These are phyloP conservation scores for Soucietia sequanensis DNA, from an alignment of 805 yeast genomes.

Conservation along the genomic window DNA sequence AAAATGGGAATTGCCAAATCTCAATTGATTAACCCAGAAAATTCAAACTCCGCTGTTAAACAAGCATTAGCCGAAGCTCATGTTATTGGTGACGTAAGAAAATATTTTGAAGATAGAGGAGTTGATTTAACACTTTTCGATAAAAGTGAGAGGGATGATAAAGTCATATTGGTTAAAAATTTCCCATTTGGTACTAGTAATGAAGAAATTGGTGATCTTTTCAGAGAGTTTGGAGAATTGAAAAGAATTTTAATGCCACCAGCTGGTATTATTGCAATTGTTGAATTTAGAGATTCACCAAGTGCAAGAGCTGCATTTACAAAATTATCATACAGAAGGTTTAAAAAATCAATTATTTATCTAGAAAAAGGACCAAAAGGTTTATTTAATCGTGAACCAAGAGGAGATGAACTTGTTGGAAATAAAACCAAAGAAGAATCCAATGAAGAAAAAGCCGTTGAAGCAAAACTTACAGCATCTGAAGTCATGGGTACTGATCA, in stretches of 20 bases:
- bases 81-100: conserved; percentile 86
- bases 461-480: conserved; percentile 43
- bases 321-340: conserved; percentile 81
- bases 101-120: conserved; percentile 80
- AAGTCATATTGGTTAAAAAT: conserved; percentile 79
- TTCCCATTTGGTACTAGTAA: conserved; percentile 84
- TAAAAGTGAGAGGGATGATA: conserved; percentile 72
- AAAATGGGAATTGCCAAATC: conserved; percentile 81
- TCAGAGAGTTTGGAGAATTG: conserved; percentile 75
- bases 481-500: conserved; percentile 41
- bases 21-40: conserved; percentile 83
- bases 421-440: conserved; percentile 17
- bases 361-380: conserved; percentile 92
- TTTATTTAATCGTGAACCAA: conserved; percentile 64
- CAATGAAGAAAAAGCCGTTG: conserved; percentile 38
- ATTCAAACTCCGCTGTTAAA: conserved; percentile 84
- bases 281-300: conserved; percentile 81
- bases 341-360: conserved; percentile 83
- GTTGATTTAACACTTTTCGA: conserved; percentile 76
- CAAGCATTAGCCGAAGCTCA: conserved; percentile 98
- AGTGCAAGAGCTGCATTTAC: conserved; percentile 88
- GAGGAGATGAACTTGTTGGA: conserved; percentile 31
- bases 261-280: conserved; percentile 91
- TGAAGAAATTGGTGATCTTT: conserved; percentile 80
- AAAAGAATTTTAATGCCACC: conserved; percentile 90